Evolutionary conservation across 1,284 basidiomycete species (phyloP), one percentile per base, ranked within the genome.

Genomic region (Boletellus deceptivus): DNA sequence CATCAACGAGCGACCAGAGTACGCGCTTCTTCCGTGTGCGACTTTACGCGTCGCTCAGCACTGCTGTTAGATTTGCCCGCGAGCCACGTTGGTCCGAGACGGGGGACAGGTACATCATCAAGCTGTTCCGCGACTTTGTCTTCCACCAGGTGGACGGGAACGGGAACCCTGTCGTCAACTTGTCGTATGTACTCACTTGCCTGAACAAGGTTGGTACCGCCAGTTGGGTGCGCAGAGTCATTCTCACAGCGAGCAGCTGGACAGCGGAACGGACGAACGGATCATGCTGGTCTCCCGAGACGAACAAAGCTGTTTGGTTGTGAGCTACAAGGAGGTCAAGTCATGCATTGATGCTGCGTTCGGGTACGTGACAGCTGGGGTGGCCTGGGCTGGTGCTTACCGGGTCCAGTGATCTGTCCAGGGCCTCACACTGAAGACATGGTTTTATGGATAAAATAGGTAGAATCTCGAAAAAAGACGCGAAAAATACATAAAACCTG

Each of bases 1-100:
- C 70, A 98, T 99, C 74, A 98, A 98, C 70, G 97, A 99, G 68
- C 82, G 97, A 16, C 96, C 96, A 10, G 96, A 98, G 91, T 96
- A 63, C 56, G 89, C 78, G 9, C 48, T 48, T 42, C 18, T 35
- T 9, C 37, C 1, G 11, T 38, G 25, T 36, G 37, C 11, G 11
- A 22, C 43, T 33, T 10, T 24, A 17, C 3, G 3, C 20, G n/a
- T 33, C 51, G 39, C 52, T 58, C 42, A 50, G 11, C 10, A 16
- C 39, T 46, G 38, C n/a, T 27, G 31, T 50, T 33, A 94, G 93
- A 63, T 98, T 98, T 63, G 92, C 96, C 46, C 86, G 91, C 48
- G 96, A 98, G 65, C 84, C 92, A 2, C 81, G 94, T 10, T 99
- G 96, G 96, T 94, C 94, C 8, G 97, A 99, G 68, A 98, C 96